Evolutionary conservation across 225 moss, liverwort and hornwort genomes (phyloP).

Genomic region (Sphagnum contortum): DNA sequence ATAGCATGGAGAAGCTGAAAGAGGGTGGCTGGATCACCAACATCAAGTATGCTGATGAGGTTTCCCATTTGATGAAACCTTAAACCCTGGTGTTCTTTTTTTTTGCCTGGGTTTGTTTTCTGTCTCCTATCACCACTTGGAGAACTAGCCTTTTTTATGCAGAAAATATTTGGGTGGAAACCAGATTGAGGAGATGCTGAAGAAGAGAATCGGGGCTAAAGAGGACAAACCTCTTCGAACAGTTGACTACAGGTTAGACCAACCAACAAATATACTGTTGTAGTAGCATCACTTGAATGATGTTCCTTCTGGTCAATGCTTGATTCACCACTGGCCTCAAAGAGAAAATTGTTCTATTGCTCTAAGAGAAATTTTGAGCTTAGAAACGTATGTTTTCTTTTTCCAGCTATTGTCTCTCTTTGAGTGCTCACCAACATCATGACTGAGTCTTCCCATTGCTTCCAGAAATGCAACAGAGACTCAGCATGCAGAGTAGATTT

Average conservation of each 20-base stretch:
- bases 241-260: conserved; percentile 62
- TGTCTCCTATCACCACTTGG: too few relatives aligned
- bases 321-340: background rate
- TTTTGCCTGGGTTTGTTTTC: background rate
- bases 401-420: too few relatives aligned
- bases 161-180: background rate
- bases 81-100: background rate
- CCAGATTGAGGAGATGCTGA: conserved; percentile 90
- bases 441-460: too few relatives aligned
- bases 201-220: conserved; percentile 52
- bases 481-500: too few relatives aligned
- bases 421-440: too few relatives aligned
- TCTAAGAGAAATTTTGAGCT: background rate
- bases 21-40: conserved; percentile 87
- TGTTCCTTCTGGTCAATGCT: background rate
- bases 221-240: conserved; percentile 57
- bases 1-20: conserved; percentile 65
- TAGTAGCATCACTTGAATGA: too few relatives aligned
- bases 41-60: conserved; percentile 93
- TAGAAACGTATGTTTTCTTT: background rate
- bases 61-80: conserved; percentile 4
- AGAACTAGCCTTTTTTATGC: too few relatives aligned
- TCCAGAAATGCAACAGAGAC: too few relatives aligned
- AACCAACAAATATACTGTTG: background rate
- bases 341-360: background rate